Evolutionary conservation across 140 eudicot species (phyloP).

Genomic region (Erigeron philadelphicus): DNA sequence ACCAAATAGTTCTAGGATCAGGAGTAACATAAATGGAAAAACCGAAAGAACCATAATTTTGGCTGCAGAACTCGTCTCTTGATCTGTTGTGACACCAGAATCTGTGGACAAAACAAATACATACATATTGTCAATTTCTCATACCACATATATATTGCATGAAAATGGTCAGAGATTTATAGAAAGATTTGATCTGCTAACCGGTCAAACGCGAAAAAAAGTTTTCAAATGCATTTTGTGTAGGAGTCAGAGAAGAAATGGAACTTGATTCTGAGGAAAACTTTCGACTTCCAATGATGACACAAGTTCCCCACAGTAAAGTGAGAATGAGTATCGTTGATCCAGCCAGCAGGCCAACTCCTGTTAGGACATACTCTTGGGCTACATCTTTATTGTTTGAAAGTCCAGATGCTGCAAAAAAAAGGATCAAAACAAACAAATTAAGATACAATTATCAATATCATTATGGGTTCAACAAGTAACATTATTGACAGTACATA

Average conservation of each 20-base stretch:
- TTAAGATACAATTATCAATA: background rate
- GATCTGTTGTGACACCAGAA: conserved; percentile 48
- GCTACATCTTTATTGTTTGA: conserved; percentile 46
- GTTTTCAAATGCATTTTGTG: conserved; percentile 29
- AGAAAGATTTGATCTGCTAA: conserved; percentile 16
- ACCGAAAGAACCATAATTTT: conserved; percentile 60
- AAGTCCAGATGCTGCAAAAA: conserved; percentile 59
- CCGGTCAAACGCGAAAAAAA: conserved; percentile 38
- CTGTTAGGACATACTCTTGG: conserved; percentile 60
- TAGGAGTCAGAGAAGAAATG: conserved; percentile 20
- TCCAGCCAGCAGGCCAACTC: conserved; percentile 78
- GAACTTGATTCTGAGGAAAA: conserved; percentile 21
- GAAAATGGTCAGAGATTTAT: background rate
- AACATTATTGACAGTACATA: conserved; percentile 17
- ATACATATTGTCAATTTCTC: no score
- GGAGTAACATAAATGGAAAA: conserved; percentile 40
- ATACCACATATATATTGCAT: background rate
- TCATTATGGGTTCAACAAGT: background rate
- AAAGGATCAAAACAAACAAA: background rate
- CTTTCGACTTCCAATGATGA: conserved; percentile 43
- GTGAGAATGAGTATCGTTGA: conserved; percentile 65
- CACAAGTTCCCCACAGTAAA: conserved; percentile 74
- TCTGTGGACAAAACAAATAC: conserved; percentile 26
- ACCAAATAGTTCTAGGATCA: conserved; percentile 38
- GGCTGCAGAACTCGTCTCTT: conserved; percentile 49